phyloP scores from a whole-genome alignment of 768 basidiomycete species.

The Boletus sp. region DNA sequence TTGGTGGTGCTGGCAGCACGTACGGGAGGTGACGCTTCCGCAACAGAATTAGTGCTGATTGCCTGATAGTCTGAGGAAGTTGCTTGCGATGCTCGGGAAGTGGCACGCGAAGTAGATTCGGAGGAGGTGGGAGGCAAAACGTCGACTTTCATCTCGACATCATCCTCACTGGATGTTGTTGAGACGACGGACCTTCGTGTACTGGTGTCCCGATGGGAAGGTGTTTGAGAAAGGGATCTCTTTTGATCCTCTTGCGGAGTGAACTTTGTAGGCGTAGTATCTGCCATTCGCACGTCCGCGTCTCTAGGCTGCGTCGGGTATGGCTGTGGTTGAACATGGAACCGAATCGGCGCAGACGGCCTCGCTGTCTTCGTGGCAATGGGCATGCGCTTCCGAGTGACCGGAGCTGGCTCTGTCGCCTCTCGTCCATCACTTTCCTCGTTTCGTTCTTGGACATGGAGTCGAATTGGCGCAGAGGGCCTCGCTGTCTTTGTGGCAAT shows the following conservation, averaged over 20 bases:
- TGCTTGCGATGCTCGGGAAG: background rate
- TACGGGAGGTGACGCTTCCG: background rate
- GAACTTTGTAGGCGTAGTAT: background rate
- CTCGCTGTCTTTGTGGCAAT: no score
- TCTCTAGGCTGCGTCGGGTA: no score
- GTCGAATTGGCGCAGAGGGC: no score
- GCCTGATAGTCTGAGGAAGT: background rate
- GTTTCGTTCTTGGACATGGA: no score
- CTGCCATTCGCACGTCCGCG: no score
- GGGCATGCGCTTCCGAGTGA: no score
- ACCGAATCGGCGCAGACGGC: no score
- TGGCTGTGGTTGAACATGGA: no score
- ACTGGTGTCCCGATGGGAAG: background rate
- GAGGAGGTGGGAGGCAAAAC: background rate
- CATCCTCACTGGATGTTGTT: conserved; percentile 2
- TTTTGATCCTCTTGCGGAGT: background rate
- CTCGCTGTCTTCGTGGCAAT: no score
- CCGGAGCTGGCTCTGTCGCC: background rate
- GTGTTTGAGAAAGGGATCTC: background rate
- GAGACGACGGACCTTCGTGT: background rate
- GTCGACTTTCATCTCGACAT: conserved; percentile 16
- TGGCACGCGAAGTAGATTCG: background rate
- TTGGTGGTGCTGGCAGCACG: background rate
- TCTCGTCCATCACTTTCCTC: no score
- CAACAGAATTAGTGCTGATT: background rate